A percentile compares a stretch with the other conserved stretches of the same genome.
Conservation (phyloP, 441 rosid species). For the Syzygium syzygioides region DNA sequence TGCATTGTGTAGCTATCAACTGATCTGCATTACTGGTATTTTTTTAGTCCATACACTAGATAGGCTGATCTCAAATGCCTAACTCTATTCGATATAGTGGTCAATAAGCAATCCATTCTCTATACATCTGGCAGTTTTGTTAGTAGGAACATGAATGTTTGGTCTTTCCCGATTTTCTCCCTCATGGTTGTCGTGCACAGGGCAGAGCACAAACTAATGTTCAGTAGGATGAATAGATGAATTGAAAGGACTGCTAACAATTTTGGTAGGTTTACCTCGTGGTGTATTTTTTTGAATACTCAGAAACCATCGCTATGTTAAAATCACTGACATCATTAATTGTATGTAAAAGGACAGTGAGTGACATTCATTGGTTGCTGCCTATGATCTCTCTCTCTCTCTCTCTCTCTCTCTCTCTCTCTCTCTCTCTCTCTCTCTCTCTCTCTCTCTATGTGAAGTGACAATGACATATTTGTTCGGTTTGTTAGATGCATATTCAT, state of each 20-base stretch:
- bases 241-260: not conserved
- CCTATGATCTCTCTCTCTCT: not conserved
- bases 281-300: not conserved
- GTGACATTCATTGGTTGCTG: not conserved
- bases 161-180: not conserved
- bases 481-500: not conserved
- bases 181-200: not conserved
- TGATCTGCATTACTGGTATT: not conserved
- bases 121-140: not conserved
- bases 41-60: not conserved
- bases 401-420: too few relatives aligned
- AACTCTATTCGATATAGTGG: not conserved
- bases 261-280: not conserved
- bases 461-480: not conserved
- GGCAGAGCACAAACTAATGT: not conserved
- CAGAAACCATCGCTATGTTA: not conserved
- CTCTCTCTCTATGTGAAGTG: not conserved
- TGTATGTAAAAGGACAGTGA: not conserved
- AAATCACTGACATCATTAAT: not conserved
- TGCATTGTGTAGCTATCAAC: not conserved
- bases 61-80: not conserved
- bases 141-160: not conserved
- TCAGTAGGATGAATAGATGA: not conserved
- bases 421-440: not conserved
- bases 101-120: not conserved